Evolutionary conservation across 1,139 yeast genomes (phyloP), one percentile per base, ranked within the genome.

Genomic region (Nadsonia starkeyi-henricii): DNA sequence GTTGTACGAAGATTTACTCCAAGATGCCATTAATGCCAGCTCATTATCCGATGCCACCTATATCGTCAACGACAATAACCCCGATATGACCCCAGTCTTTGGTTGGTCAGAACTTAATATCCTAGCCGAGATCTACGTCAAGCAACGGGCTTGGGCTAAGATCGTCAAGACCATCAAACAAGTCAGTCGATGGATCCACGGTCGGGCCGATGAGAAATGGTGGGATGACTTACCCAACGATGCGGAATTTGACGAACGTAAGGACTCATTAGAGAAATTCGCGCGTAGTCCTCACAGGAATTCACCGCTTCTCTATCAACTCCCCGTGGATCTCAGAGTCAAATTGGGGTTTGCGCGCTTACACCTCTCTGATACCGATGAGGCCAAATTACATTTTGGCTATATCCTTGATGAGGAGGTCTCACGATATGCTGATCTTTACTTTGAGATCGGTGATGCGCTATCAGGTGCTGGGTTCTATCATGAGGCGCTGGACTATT

Each of bases 21-120:
- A 45, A 44, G 56, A 46, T 50, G 57, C 43, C 58, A 55, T 39
- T 51, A 56, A 50, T 51, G n/a, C 44, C 26, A 45, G 26, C 12
- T 37, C 23, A n/a, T 28, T 18, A 12, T 12, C 28, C 20, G 13
- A 8, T 9, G 17, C 17, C 17, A 4, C 17, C 12, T 23, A 23
- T 23, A 23, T 23, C 9, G 28, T 23, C 8, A 23, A 23, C 9
- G 39, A 12, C 5, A 15, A 5, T 3, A 15, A 15, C 12, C 15
- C 39, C 17, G 39, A 18, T 20, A 54, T 51, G 52, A 47, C 52
- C 52, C 58, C 58, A 15, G 56, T 54, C 19, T 89, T 91, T 63
- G 86, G 80, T 44, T 89, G 95, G 94, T 82, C 95, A 0, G 91
- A 86, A 55, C 70, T 91, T 47, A 89, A 91, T 59, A 85, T 86